These are phyloP conservation scores for Psilocybe azurescens DNA, from an alignment of 768 basidiomycete genomes.

Conservation along the genomic window DNA sequence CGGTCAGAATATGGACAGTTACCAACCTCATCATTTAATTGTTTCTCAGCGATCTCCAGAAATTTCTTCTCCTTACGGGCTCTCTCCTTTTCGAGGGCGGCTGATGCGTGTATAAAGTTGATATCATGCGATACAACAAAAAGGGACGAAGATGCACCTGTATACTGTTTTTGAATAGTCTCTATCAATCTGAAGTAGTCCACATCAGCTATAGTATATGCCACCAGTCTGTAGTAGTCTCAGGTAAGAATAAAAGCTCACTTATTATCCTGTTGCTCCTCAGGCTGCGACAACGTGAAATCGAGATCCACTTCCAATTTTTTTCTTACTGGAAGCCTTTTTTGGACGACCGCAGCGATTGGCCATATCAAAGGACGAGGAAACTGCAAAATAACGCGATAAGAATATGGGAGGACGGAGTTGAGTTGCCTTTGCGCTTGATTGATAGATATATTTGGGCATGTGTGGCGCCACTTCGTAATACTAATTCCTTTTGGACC, in stretches of 20 bases:
- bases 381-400: neutral
- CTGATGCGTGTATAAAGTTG: neutral
- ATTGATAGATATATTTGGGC: conserved; percentile 10
- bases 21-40: conserved; percentile 19
- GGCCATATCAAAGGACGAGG: conserved; percentile 5
- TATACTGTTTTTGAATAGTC: conserved; percentile 12
- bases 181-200: conserved; percentile 4
- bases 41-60: conserved; percentile 15
- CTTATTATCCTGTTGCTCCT: conserved; percentile 12
- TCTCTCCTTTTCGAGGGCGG: conserved; percentile 20
- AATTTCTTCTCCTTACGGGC: conserved; percentile 26
- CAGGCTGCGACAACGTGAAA: conserved; percentile 19
- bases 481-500: neutral
- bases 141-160: neutral
- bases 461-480: conserved; percentile 17
- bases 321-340: neutral
- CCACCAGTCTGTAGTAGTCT: neutral
- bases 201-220: neutral
- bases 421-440: neutral
- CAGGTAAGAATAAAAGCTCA: neutral
- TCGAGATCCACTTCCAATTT: conserved; percentile 14
- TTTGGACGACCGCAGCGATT: neutral
- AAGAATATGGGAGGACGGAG: neutral
- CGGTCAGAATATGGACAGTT: neutral
- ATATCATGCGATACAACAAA: neutral